Base-by-base conservation (phyloP, 1,284 basidiomycete species). In the Trametes versicolor region DNA sequence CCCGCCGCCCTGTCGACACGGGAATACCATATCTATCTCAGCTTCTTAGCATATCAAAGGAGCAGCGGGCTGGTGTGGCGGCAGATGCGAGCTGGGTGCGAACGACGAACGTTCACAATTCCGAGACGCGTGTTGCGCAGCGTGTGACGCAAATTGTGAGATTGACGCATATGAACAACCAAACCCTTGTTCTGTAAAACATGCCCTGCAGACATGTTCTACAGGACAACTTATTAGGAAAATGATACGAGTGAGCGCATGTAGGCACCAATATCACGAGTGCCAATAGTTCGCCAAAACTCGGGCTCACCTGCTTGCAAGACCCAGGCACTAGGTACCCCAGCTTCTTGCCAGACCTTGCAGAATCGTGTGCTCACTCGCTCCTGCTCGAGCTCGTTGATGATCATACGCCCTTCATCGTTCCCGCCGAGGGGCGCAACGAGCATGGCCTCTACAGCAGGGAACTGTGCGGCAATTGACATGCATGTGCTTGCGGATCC, bases 241-340 rank as follows among this genome's bases (percentile, higher is more conserved):
- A 8, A 32, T 32, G 29, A 8, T 32, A 32, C 29, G 29, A 4
- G 3, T 8, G 3, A 3, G 29, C 29, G 29, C 37, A 17, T 4
- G 37, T 10, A 39, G 37, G 37, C 37, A 39, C 37, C 6, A 36
- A 6, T 36, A 13, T 36, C 15, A 17, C 6, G 6, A 41, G 12
- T 41, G 6, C 39, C 17, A 41, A 9, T 17, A 3, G 17, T 43
- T n/a, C 41, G 25, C 2, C n/a, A 29, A 13, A 27, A 7, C 9
- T 21, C 8, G 32, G 49, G 36, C 82, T 70, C 66, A 89, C 91
- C 85, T 60, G 90, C 84, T 76, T 92, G 86, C 36, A 94, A 73
- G 34, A 94, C 86, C 90, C 92, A 94, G n/a, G 93, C 92, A 62
- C 84, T 87, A 0, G 92, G 92, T 23, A 94, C 89, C 58, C 89